Evolutionary conservation across 1,139 yeast genomes (phyloP), one percentile per base, ranked within the genome.

Genomic region (Eremothecium coryli): DNA sequence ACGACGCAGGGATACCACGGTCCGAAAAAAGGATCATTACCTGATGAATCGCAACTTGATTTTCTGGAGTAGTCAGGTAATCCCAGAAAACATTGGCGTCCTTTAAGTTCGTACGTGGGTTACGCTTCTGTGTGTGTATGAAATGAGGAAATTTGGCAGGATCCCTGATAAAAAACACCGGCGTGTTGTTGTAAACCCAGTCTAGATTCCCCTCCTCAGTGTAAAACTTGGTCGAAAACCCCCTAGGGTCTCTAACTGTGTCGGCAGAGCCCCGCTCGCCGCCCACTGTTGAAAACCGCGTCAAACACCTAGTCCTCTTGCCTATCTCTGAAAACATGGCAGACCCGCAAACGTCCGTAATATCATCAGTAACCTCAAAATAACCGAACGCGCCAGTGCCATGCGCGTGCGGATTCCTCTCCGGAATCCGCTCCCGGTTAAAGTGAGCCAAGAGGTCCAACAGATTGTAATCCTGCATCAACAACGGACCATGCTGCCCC

Each of bases 61-160:
- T 76, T 44, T 64, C 67, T 9, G 56, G 56, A 26, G 68, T 59
- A 34, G 70, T 65, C 58, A 74, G 65, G 56, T 73, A 77, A 56
- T 77, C 82, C 82, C 84, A 77, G 48, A 75, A 74, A 77, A 72
- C 71, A 59, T 73, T 68, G 16, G 82, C 72, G 58, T 84, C 93
- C 58, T 81, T 81, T 60, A 80, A 66, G 61, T 82, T 81, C 33
- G 93, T 82, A 62, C 81, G 74, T 31, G 93, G 93, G 64, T 80
- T 74, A 58, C 82, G 54, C 70, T 76, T 76, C 58, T 76, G 84
- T 23, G 77, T 69, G 52, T 73, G 78, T 45, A 72, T 73, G 45
- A 72, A 72, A 39, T 65, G 70, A 22, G 76, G 70, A 58, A 72
- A 72, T 58, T 72, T 72, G 38, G 65, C 54, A n/a, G 78, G 78